phyloP scores from a whole-genome alignment of 352 stramenopile species.

The Pythium sp. region DNA sequence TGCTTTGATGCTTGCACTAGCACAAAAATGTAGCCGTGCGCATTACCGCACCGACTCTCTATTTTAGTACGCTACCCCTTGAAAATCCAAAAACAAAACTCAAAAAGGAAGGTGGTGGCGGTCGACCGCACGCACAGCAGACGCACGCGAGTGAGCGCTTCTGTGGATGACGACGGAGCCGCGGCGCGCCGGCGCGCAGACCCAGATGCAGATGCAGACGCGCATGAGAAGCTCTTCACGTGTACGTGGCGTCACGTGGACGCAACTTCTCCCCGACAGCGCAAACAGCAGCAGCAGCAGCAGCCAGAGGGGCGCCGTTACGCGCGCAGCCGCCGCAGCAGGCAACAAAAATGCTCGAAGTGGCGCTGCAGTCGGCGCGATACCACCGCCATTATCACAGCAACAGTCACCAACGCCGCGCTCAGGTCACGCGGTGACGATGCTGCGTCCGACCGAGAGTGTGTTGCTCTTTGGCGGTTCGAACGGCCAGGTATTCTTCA shows the following conservation, averaged over 20 bases:
- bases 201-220: background rate
- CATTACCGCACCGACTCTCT: background rate
- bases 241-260: background rate
- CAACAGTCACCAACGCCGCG: conserved; percentile 15
- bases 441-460: conserved; percentile 41
- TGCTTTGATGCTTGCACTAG: no score
- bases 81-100: conserved; percentile 4
- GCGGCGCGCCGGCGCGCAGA: background rate
- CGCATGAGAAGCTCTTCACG: background rate
- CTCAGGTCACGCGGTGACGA: conserved; percentile 58
- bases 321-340: background rate
- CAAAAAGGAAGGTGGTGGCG: background rate
- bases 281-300: no score
- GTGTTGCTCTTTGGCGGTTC: conserved; percentile 64
- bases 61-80: conserved; percentile 1
- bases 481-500: conserved; percentile 53
- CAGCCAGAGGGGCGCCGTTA: background rate
- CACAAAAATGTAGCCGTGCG: background rate
- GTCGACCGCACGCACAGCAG: background rate
- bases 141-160: background rate
- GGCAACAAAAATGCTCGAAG: background rate
- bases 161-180: conserved; percentile 5
- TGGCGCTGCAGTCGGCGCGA: background rate
- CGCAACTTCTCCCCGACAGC: conserved; percentile 1
- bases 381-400: background rate